phyloP scores from a whole-genome alignment of 257 asterid species.

The Gynochthodes officinalis region DNA sequence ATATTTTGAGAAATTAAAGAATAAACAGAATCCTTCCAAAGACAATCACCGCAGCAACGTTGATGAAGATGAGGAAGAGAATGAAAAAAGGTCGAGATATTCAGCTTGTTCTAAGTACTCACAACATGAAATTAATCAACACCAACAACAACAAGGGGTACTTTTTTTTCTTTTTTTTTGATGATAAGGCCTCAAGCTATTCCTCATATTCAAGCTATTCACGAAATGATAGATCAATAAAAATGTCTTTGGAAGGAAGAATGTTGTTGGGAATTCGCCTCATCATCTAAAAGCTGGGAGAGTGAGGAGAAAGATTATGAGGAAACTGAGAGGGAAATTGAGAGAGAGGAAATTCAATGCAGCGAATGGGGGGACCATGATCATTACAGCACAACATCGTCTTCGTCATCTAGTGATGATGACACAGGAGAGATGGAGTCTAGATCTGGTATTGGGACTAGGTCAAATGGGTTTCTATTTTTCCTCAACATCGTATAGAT shows the following conservation, averaged over 20 bases:
- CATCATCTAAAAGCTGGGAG: conserved; percentile 45
- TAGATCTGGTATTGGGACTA: conserved; percentile 50
- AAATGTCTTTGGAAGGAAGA: too few relatives aligned
- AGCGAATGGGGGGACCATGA: conserved; percentile 94
- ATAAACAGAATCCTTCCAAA: conserved; percentile 22
- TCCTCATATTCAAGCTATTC: too few relatives aligned
- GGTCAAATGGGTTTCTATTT: conserved; percentile 24
- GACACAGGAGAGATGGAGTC: conserved; percentile 49
- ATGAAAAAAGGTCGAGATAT: conserved; percentile 32
- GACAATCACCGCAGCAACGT: conserved; percentile 28
- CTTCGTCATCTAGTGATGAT: conserved; percentile 49
- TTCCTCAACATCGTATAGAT: too few relatives aligned
- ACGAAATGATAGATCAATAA: too few relatives aligned
- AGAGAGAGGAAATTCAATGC: too few relatives aligned
- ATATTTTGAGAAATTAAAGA: conserved; percentile 53
- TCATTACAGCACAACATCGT: conserved; percentile 52
- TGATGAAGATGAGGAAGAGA: conserved; percentile 35
- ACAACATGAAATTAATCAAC: conserved; percentile 25
- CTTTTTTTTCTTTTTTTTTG: conserved; percentile 31
- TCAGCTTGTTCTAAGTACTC: conserved; percentile 33
- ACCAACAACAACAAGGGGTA: conserved; percentile 28
- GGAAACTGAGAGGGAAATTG: conserved; percentile 23
- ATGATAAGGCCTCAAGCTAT: conserved; percentile 52
- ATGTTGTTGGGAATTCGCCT: too few relatives aligned
- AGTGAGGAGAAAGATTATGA: conserved; percentile 49